Evolutionary conservation across 2,329 filamentous ascomycete species (phyloP).

Genomic region (Ceratocystis smalleyi): DNA sequence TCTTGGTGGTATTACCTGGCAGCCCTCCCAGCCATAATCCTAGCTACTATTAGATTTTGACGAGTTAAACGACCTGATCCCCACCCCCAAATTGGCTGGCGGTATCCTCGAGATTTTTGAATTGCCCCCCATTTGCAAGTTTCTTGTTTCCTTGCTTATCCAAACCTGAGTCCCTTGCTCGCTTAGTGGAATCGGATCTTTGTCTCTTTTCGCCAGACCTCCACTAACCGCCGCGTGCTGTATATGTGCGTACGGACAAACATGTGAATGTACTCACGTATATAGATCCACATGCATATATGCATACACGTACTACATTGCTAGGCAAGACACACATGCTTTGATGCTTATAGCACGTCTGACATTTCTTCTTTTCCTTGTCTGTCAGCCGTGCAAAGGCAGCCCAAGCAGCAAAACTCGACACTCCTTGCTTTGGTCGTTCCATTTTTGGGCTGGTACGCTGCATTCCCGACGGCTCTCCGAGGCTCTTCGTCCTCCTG

Average conservation of each 20-base stretch:
- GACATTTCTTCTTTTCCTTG: slow-evolving; percentile 1
- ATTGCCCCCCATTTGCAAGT: not conserved
- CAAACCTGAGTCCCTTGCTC: too few species aligned
- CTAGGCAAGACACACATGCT: not conserved
- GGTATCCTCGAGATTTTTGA: too few species aligned
- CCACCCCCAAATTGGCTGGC: not conserved
- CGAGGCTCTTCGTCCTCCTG: too few species aligned
- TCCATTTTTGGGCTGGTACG: not conserved
- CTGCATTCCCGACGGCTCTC: not conserved
- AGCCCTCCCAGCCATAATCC: too few species aligned
- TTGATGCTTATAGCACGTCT: not conserved
- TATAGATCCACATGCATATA: not conserved
- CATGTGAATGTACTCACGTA: not conserved
- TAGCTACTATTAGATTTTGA: not conserved
- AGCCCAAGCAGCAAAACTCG: not conserved
- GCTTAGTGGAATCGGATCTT: not conserved
- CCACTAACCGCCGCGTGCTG: not conserved
- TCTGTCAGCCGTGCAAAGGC: not conserved
- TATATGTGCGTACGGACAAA: not conserved
- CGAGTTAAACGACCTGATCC: not conserved
- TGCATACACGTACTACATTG: not conserved
- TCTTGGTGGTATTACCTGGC: too few species aligned
- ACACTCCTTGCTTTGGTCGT: not conserved
- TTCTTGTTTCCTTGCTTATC: not conserved
- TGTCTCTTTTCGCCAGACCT: not conserved